Base-by-base conservation (phyloP, 768 basidiomycete genomes). In the Boletus fagicola region DNA sequence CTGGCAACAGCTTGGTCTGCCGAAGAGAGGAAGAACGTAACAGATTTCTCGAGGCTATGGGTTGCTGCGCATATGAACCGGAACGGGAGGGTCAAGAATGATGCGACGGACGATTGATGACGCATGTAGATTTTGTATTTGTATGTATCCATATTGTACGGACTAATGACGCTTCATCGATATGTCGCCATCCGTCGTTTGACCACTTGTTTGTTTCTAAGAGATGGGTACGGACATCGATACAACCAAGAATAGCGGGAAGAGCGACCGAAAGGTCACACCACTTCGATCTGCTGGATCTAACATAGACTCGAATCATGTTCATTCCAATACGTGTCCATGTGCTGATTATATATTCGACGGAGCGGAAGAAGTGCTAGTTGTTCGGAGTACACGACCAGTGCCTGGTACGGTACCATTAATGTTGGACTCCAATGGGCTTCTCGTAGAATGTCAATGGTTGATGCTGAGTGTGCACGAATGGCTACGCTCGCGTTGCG, bases 11-110 rank as follows among this genome's bases (percentile, higher is more conserved):
- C 52, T 65, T 78, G 2, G 15, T 75, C 13, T 77, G 76, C 65
- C 68, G 74, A 53, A 71, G 73, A 55, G 80, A 80, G 39, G 71
- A 76, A 53, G 77, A 77, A 58, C 76, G 80, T 20, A 65, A 58
- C 39, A 67, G 60, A 50, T 83, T 84, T 75, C 61, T 85, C 35
- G 70, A 71, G 57, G 62, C 61, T 22, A 70, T 82, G 44, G 74
- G 78, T 15, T 84, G 83, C 59, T 71, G 76, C 40, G 68, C 71
- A 26, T 84, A 78, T 59, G 82, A 84, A 56, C 76, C 71, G 2
- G 67, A 62, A 36, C 43, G 49, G 18, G 42, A 55, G 11, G 46
- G 39, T 24, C 42, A 51, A 42, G 49, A 56, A 22, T 60, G 47
- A 56, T 42, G 9, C 36, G 38, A 44, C 8, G 11, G 51, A 45